These are phyloP conservation scores for Amanita exitialis DNA, from an alignment of 768 basidiomycete species.

Conservation along the genomic window DNA sequence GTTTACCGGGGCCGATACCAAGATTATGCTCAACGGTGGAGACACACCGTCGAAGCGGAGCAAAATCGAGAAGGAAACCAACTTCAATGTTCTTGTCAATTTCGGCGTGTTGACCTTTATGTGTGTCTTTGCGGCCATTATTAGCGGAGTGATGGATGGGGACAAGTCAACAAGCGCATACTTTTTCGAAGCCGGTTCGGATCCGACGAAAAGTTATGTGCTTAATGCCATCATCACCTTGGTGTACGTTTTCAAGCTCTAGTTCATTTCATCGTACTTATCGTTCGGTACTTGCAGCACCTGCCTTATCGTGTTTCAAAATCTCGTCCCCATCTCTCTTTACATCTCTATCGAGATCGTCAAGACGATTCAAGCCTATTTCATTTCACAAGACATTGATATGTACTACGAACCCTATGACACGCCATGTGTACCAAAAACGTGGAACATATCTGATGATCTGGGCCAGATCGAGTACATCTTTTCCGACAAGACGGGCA, in stretches of 20 bases:
- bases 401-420: slow-evolving; percentile 91
- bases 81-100: slow-evolving; percentile 95
- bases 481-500: slow-evolving; percentile 89
- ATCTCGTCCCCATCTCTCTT: slow-evolving; percentile 91
- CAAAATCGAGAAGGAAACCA: slow-evolving; percentile 97
- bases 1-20: slow-evolving; percentile 88
- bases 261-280: slow-evolving; percentile 1
- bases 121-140: slow-evolving; percentile 67
- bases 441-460: slow-evolving; percentile 98
- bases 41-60: slow-evolving; percentile 93
- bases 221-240: slow-evolving; percentile 85
- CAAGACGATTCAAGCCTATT: slow-evolving; percentile 95
- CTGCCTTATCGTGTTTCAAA: slow-evolving; percentile 93
- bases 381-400: slow-evolving; percentile 92
- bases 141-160: slow-evolving; percentile 64
- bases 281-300: slow-evolving; percentile 40
- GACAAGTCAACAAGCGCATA: slow-evolving; percentile 52
- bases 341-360: slow-evolving; percentile 98
- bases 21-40: slow-evolving; percentile 88
- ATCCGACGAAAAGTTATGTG: slow-evolving; percentile 48
- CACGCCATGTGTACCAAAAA: slow-evolving; percentile 87
- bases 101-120: slow-evolving; percentile 70
- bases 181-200: slow-evolving; percentile 59
- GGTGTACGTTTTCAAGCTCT: slow-evolving; percentile 48
- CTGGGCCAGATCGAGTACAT: slow-evolving; percentile 96